Conservation (phyloP, 768 basidiomycete species). For the Podaxis mareebaensis region DNA sequence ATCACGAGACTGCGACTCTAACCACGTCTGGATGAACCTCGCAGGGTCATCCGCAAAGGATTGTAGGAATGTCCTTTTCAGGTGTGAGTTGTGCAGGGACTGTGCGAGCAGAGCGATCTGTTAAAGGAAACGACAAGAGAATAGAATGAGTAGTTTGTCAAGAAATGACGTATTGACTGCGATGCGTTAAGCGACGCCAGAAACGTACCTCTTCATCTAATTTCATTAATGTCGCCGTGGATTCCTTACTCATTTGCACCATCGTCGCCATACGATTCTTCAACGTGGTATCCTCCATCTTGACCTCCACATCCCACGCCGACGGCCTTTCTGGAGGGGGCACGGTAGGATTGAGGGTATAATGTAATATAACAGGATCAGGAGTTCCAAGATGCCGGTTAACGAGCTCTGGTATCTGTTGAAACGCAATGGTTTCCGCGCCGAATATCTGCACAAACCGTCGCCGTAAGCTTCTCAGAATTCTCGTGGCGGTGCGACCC, state of each 20-base stretch:
- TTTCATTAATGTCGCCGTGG: constrained; percentile 61
- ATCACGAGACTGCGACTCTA: constrained; percentile 91
- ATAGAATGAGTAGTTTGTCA: neutral
- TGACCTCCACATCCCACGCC: constrained; percentile 88
- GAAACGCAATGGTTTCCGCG: constrained; percentile 69
- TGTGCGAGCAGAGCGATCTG: constrained; percentile 85
- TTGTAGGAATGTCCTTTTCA: constrained; percentile 84
- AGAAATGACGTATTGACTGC: neutral
- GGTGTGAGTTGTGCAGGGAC: constrained; percentile 82
- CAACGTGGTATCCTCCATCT: constrained; percentile 75
- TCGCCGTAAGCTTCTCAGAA: neutral
- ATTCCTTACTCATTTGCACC: constrained; percentile 69
- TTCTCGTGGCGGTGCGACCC: neutral
- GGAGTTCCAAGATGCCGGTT: constrained; percentile 78
- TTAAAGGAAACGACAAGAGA: neutral
- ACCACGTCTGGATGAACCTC: constrained; percentile 85
- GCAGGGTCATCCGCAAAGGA: constrained; percentile 80
- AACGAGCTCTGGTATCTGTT: constrained; percentile 80
- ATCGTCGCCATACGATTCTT: constrained; percentile 80
- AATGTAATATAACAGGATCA: constrained; percentile 81
- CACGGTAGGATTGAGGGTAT: constrained; percentile 62
- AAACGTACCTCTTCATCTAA: constrained; percentile 85
- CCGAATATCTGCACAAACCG: constrained; percentile 58
- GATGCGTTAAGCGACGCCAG: neutral
- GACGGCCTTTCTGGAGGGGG: constrained; percentile 68